Evolutionary conservation across 1,139 yeast genomes (phyloP).

Genomic region (Kodamaea arcana): DNA sequence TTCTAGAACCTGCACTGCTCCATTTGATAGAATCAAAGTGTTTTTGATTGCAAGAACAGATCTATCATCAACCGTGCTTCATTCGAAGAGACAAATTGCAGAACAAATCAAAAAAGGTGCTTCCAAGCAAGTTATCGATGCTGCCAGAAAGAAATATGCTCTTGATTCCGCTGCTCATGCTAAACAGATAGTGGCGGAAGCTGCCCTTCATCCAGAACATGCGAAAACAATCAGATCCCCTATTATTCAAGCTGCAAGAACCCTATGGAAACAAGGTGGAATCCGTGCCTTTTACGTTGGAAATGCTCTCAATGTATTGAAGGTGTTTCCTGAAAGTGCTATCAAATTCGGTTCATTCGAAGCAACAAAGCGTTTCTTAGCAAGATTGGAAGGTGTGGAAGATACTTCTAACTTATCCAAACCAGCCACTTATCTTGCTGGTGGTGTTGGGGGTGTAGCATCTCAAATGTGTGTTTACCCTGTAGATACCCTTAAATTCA

Average conservation of each 20-base stretch:
- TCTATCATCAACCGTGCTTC: constrained; percentile 61
- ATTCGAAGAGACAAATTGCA: constrained; percentile 51
- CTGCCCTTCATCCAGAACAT: constrained; percentile 21
- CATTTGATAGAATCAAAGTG: constrained; percentile 91
- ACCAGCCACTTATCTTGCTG: constrained; percentile 79
- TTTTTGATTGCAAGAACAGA: constrained; percentile 91
- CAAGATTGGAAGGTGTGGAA: constrained; percentile 71
- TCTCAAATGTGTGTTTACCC: constrained; percentile 94
- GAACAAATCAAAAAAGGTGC: constrained; percentile 37
- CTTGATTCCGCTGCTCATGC: constrained; percentile 19
- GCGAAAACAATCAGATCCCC: constrained; percentile 57
- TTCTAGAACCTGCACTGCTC: constrained; percentile 97
- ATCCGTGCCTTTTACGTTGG: constrained; percentile 86
- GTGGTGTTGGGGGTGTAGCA: constrained; percentile 93
- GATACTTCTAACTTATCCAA: constrained; percentile 73
- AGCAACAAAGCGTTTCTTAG: constrained; percentile 71
- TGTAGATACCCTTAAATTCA: constrained; percentile 88
- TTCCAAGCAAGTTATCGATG: constrained; percentile 34
- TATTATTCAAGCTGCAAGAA: constrained; percentile 70
- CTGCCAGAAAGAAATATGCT: constrained; percentile 27
- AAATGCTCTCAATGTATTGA: constrained; percentile 86
- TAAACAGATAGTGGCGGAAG: constrained; percentile 12
- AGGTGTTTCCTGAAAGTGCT: constrained; percentile 96
- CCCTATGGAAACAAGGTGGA: constrained; percentile 88
- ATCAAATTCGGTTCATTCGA: constrained; percentile 97